Percentiles rank a stretch among this genome's conserved stretches.
Evolutionary conservation across 2,329 filamentous ascomycete genomes (phyloP).

Genomic region (Venturia effusa): DNA sequence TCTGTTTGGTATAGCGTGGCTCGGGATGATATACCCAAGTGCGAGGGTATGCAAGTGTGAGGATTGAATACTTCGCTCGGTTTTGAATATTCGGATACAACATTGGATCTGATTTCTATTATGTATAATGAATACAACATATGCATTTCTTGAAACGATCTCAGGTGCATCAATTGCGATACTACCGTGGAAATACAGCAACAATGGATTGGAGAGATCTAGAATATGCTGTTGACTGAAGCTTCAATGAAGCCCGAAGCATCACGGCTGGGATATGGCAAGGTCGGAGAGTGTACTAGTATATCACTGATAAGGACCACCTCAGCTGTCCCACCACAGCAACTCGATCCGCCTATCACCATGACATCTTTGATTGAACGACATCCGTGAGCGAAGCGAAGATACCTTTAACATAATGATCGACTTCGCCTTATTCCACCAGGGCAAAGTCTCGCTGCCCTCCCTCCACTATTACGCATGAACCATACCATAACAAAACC

Average conservation of each 20-base stretch:
- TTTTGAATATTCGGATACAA: no score
- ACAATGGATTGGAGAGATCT: no score
- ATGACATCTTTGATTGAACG: background rate
- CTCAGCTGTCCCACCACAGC: background rate
- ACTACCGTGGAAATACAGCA: no score
- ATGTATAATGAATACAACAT: no score
- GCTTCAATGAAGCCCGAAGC: background rate
- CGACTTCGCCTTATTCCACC: no score
- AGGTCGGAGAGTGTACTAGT: no score
- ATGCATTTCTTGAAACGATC: no score
- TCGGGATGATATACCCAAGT: background rate
- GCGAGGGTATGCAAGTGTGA: background rate
- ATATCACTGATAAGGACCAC: background rate
- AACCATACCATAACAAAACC: background rate
- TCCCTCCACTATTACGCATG: no score
- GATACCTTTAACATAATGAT: background rate
- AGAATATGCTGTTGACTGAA: no score
- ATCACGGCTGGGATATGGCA: no score
- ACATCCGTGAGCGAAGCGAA: background rate
- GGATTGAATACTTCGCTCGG: background rate
- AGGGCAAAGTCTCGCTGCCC: background rate
- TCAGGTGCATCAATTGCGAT: no score
- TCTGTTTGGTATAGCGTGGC: background rate
- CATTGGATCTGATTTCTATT: no score
- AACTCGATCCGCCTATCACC: background rate